Conservation (phyloP, 2,329 filamentous ascomycete species). For the Ophiostoma australiae region DNA sequence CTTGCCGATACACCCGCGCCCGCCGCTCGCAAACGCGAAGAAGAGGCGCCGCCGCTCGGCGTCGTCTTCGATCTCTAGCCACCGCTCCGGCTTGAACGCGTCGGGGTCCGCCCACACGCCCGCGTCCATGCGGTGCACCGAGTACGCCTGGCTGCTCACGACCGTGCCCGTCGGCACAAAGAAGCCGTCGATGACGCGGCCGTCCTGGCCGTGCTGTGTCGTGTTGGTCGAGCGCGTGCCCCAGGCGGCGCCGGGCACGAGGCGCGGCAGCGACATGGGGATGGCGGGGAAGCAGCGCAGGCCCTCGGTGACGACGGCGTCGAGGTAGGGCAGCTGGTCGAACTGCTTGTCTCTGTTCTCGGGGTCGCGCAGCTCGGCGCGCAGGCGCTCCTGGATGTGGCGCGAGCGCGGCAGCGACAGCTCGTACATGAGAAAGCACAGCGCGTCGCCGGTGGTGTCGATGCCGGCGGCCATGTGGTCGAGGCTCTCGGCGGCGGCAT, state of each 20-base stretch:
- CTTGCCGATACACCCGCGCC: slow-evolving; percentile 60
- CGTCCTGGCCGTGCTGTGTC: slow-evolving; percentile 28
- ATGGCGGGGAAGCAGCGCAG: slow-evolving; percentile 60
- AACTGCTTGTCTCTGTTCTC: slow-evolving; percentile 32
- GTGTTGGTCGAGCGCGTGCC: neutral
- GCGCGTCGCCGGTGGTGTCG: slow-evolving; percentile 65
- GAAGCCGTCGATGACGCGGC: slow-evolving; percentile 52
- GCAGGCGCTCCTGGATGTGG: slow-evolving; percentile 48
- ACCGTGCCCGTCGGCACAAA: slow-evolving; percentile 50
- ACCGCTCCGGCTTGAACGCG: slow-evolving; percentile 72
- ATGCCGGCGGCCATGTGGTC: slow-evolving; percentile 69
- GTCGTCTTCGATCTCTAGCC: slow-evolving; percentile 71
- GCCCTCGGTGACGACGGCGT: slow-evolving; percentile 59
- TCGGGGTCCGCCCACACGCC: slow-evolving; percentile 76
- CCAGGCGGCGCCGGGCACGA: slow-evolving; percentile 43
- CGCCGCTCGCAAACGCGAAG: slow-evolving; percentile 63
- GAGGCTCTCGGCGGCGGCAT: slow-evolving; percentile 62
- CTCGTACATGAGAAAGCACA: slow-evolving; percentile 68
- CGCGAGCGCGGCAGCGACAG: slow-evolving; percentile 56
- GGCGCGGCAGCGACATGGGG: slow-evolving; percentile 61
- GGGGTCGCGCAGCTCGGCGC: slow-evolving; percentile 44
- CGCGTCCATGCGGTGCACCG: slow-evolving; percentile 53
- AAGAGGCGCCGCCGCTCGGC: slow-evolving; percentile 60
- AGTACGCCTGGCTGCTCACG: slow-evolving; percentile 58
- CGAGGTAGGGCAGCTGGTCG: slow-evolving; percentile 54